Percentiles rank a stretch among this genome's conserved stretches.
These are phyloP conservation scores for Austroboletus novae-zelandiae DNA, from an alignment of 1,284 basidiomycete species.

Conservation along the genomic window DNA sequence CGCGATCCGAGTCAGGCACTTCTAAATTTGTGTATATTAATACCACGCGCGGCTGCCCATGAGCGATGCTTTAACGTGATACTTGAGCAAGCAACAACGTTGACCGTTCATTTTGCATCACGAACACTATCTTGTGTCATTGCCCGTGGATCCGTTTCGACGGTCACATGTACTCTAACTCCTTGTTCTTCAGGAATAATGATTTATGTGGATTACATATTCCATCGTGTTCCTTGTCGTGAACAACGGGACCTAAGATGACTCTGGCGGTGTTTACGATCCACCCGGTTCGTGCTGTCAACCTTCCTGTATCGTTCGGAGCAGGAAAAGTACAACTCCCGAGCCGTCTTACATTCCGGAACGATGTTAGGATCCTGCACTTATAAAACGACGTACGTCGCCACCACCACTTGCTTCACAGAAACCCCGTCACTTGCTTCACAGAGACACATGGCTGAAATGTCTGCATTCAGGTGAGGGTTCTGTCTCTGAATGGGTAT, in stretches of 20 bases:
- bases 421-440: neutral
- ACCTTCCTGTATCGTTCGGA: slow-evolving; percentile 21
- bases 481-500: neutral
- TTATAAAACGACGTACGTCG: slow-evolving; percentile 8
- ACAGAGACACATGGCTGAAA: neutral
- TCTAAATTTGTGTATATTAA: neutral
- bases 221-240: neutral
- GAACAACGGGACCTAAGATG: neutral
- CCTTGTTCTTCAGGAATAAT: no score
- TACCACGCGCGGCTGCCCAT: no score
- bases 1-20: neutral
- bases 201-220: neutral
- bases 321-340: slow-evolving; percentile 8
- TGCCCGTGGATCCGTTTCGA: no score
- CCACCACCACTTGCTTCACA: neutral
- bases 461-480: slow-evolving; percentile 16
- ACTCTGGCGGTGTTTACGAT: neutral
- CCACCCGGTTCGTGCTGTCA: neutral
- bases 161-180: no score
- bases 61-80: no score
- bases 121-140: no score
- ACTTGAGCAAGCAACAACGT: no score
- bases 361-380: neutral
- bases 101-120: no score
- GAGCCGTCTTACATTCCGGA: slow-evolving; percentile 12